Conservation (phyloP, 495 filamentous ascomycete species). For the Xylaria telfairii region DNA sequence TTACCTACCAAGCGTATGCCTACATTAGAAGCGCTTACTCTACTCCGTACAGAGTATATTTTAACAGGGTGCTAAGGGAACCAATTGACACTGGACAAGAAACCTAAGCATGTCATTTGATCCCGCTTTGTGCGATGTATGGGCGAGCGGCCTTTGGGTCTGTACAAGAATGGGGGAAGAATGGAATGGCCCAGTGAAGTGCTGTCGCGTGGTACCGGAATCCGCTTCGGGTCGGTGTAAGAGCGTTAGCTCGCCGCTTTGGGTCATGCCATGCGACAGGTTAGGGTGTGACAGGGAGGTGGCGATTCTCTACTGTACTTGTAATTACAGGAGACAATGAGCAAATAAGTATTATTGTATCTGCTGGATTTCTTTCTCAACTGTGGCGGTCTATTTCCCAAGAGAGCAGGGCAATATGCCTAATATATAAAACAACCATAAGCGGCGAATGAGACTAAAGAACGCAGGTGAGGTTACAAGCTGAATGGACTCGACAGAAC, state of each 20-base stretch:
- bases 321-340: background rate
- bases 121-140: conserved; percentile 3
- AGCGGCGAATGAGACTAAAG: too few relatives aligned
- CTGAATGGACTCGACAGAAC: background rate
- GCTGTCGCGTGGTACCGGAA: conserved; percentile 6
- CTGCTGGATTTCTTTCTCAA: background rate
- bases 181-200: background rate
- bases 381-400: background rate
- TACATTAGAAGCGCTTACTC: background rate
- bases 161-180: background rate
- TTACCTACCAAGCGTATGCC: background rate
- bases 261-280: background rate
- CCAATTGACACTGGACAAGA: background rate
- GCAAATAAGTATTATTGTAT: background rate
- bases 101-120: background rate
- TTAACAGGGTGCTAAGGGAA: background rate
- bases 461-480: background rate
- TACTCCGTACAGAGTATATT: too few relatives aligned
- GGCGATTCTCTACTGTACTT: too few relatives aligned
- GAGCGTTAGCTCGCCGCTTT: background rate
- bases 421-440: too few relatives aligned
- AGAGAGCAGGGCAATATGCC: background rate
- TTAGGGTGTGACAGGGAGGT: background rate
- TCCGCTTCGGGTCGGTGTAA: conserved; percentile 1
- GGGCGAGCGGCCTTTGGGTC: background rate